Evolutionary conservation across 2,329 filamentous ascomycete genomes (phyloP).

Genomic region (Elsinoe batatas): DNA sequence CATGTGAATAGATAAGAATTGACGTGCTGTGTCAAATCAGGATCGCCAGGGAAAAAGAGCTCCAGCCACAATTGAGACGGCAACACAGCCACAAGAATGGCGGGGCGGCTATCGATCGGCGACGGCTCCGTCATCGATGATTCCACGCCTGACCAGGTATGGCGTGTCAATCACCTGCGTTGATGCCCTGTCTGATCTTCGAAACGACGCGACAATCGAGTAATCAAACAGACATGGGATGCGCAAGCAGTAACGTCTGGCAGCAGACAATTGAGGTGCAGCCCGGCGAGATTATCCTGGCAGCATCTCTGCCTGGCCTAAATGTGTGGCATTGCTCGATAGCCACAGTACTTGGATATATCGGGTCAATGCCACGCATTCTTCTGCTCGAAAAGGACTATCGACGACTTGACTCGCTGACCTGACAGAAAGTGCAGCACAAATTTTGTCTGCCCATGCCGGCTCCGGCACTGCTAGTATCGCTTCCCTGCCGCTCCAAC

Average conservation of each 20-base stretch:
- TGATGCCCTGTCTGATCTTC: not conserved
- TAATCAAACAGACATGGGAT: not conserved
- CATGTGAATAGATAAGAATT: conserved; percentile 1
- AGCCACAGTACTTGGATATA: too few relatives aligned
- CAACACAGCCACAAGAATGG: not conserved
- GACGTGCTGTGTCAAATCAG: not conserved
- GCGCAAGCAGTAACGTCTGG: not conserved
- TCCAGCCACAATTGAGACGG: not conserved
- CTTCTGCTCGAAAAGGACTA: too few relatives aligned
- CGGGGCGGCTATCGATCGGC: not conserved
- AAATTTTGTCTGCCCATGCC: not conserved
- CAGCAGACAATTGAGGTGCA: too few relatives aligned
- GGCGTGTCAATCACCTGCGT: not conserved
- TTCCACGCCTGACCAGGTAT: not conserved
- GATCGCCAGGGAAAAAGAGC: not conserved
- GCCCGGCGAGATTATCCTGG: too few relatives aligned
- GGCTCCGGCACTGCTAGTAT: not conserved
- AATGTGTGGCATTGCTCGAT: too few relatives aligned
- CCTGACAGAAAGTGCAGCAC: not conserved
- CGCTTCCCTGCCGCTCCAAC: conserved; percentile 1
- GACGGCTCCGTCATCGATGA: not conserved
- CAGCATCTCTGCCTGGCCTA: too few relatives aligned
- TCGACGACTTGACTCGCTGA: not conserved
- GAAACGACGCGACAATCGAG: conserved; percentile 1
- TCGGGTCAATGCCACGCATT: too few relatives aligned